phyloP scores from a whole-genome alignment of 2,329 filamentous ascomycete species.

The Lecanosticta acicola region DNA sequence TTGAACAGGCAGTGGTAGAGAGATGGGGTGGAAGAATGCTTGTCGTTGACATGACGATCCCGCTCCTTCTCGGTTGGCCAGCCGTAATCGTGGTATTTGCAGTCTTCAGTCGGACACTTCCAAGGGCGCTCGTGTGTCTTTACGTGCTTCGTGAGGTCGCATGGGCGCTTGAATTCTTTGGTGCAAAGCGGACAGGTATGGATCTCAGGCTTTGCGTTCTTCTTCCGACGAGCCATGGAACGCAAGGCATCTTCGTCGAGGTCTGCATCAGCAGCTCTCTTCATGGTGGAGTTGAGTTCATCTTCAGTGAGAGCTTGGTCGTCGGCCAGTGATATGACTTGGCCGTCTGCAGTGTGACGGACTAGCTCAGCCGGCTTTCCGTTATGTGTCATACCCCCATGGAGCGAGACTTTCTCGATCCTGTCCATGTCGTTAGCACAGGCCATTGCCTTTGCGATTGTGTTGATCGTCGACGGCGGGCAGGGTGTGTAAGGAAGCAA shows the following conservation, averaged over 20 bases:
- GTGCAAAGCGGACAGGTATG: constrained; percentile 65
- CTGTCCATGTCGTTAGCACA: constrained; percentile 35
- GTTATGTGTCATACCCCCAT: constrained; percentile 75
- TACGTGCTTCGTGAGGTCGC: constrained; percentile 94
- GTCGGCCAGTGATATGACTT: constrained; percentile 65
- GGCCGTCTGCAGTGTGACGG: constrained; percentile 66
- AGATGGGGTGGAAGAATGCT: constrained; percentile 73
- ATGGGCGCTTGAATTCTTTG: constrained; percentile 94
- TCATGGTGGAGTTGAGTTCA: constrained; percentile 47
- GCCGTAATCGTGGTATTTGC: constrained; percentile 84
- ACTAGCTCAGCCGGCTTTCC: constrained; percentile 80
- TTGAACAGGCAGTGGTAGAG: constrained; percentile 79
- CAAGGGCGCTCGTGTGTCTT: constrained; percentile 95
- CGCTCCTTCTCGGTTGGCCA: constrained; percentile 98
- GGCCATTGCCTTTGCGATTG: constrained; percentile 1
- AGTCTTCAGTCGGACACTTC: constrained; percentile 77
- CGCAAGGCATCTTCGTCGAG: constrained; percentile 79
- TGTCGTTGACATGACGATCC: constrained; percentile 93
- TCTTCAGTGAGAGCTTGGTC: constrained; percentile 47
- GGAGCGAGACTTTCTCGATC: constrained; percentile 69
- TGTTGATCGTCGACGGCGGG: neutral
- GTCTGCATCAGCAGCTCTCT: constrained; percentile 51
- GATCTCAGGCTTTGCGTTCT: constrained; percentile 59
- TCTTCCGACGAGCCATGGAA: constrained; percentile 93
- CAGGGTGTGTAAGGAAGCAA: neutral